Percentiles rank a stretch among this genome's conserved stretches.
Conservation (phyloP, 2,329 filamentous ascomycete genomes). For the Aureobasidium leucospermi region DNA sequence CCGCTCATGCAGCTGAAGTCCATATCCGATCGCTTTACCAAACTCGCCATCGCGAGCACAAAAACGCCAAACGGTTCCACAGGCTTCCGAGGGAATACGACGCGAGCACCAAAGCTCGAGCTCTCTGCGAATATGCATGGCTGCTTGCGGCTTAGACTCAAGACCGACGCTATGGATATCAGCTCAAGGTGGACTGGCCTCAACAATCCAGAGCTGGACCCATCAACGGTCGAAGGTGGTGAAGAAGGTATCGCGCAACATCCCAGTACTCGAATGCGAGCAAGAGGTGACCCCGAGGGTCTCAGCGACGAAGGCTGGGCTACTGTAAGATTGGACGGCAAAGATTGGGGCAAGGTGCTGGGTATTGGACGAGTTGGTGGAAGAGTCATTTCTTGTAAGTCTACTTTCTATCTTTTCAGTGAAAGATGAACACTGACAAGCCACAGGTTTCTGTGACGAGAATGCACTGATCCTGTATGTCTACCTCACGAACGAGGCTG, state of each 20-base stretch:
- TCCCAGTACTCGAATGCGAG: slow-evolving; percentile 71
- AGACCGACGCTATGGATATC: slow-evolving; percentile 78
- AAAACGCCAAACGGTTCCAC: slow-evolving; percentile 17
- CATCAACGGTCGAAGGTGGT: slow-evolving; percentile 59
- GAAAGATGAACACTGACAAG: slow-evolving; percentile 17
- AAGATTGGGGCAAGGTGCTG: slow-evolving; percentile 90
- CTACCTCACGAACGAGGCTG: slow-evolving; percentile 66
- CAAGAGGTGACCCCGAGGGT: slow-evolving; percentile 45
- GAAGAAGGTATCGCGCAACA: slow-evolving; percentile 65
- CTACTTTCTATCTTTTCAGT: neutral
- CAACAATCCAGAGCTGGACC: slow-evolving; percentile 81
- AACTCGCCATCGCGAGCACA: slow-evolving; percentile 54
- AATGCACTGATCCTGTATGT: slow-evolving; percentile 78
- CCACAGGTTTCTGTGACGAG: slow-evolving; percentile 61
- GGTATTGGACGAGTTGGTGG: slow-evolving; percentile 86
- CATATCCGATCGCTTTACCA: slow-evolving; percentile 92
- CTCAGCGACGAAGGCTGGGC: slow-evolving; percentile 79
- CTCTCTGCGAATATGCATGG: slow-evolving; percentile 94
- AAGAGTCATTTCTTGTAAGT: slow-evolving; percentile 79
- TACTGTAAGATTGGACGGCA: slow-evolving; percentile 81
- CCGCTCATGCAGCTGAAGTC: slow-evolving; percentile 82
- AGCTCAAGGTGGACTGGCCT: slow-evolving; percentile 79
- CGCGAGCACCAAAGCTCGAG: slow-evolving; percentile 60
- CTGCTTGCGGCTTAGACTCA: slow-evolving; percentile 68
- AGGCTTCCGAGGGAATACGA: slow-evolving; percentile 28